Evolutionary conservation across 75 land plant species (phyloP).

Genomic region (Chamaecyparis obtusa): DNA sequence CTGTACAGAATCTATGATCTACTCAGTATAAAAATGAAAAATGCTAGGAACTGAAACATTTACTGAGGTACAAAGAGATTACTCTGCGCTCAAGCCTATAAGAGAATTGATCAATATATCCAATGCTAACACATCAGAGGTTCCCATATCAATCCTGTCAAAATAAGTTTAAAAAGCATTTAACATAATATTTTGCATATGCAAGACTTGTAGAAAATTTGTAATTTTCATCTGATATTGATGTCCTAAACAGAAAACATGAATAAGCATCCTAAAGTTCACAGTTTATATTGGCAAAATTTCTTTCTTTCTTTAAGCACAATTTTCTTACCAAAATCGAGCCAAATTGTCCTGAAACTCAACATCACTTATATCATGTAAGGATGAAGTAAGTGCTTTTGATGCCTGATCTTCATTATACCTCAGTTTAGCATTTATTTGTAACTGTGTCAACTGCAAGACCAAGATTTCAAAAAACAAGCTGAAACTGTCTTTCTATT

Average conservation of each 20-base stretch:
- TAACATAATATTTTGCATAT: background rate
- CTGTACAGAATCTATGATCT: background rate
- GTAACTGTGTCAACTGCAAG: constrained; percentile 63
- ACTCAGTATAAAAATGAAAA: background rate
- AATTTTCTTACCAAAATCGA: constrained; percentile 69
- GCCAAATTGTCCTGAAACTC: constrained; percentile 96
- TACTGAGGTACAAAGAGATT: constrained; percentile 18
- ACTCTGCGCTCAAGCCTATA: constrained; percentile 86
- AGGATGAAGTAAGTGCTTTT: constrained; percentile 69
- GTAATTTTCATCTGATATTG: background rate
- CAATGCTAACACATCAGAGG: constrained; percentile 77
- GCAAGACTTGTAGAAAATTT: too few relatives aligned
- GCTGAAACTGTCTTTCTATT: background rate
- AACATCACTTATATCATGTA: constrained; percentile 89
- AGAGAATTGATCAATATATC: constrained; percentile 90
- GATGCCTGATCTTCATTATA: constrained; percentile 73
- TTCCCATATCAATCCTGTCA: constrained; percentile 96
- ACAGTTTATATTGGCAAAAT: background rate
- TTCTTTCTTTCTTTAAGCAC: constrained; percentile 7
- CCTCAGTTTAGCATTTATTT: constrained; percentile 56
- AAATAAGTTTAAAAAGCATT: background rate
- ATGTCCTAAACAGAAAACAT: background rate
- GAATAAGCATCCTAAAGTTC: background rate
- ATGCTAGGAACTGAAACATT: background rate
- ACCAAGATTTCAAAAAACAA: background rate